Percentiles rank a stretch among this genome's conserved stretches.
phyloP scores from a whole-genome alignment of 257 asterid genomes.

The Solanum gandarillasii region DNA sequence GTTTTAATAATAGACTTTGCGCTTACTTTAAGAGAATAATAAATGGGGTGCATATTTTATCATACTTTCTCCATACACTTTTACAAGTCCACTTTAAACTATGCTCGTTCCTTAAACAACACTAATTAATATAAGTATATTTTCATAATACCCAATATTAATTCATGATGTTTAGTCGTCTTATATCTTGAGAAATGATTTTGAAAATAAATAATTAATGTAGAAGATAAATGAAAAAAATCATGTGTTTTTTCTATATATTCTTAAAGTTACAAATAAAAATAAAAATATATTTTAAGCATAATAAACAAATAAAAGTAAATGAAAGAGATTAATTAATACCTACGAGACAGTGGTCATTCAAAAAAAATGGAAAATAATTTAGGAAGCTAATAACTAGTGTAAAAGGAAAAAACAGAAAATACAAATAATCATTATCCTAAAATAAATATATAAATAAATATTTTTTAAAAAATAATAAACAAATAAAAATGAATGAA shows the following conservation, averaged over 20 bases:
- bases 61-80: background rate
- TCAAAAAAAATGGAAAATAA: too few species aligned
- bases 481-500: background rate
- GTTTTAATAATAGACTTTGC: background rate
- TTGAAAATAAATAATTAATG: background rate
- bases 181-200: background rate
- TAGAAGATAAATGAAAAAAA: background rate
- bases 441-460: too few species aligned
- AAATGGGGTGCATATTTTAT: background rate
- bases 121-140: background rate
- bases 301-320: background rate
- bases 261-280: background rate
- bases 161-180: background rate
- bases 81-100: background rate
- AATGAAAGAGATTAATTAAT: background rate
- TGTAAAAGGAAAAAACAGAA: background rate
- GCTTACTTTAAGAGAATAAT: background rate
- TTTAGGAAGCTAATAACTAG: too few species aligned
- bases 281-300: background rate
- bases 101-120: background rate
- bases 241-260: too few species aligned
- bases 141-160: background rate
- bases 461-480: background rate
- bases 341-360: background rate
- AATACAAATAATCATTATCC: background rate